phyloP scores from a whole-genome alignment of 495 filamentous ascomycete species.

The Penicillium manginii region DNA sequence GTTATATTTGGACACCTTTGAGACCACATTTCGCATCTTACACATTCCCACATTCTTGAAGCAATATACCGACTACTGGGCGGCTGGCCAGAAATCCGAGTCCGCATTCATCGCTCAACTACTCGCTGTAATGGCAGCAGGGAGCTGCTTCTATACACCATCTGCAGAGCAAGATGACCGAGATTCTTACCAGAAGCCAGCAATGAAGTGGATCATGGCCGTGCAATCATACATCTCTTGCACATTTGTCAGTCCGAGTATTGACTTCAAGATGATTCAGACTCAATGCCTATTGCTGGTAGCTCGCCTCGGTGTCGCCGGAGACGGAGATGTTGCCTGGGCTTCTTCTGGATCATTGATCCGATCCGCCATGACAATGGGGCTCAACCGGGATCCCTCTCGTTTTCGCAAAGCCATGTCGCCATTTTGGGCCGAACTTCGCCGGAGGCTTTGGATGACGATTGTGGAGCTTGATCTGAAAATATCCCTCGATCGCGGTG shows the following conservation, averaged over 20 bases:
- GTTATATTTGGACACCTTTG: conserved; percentile 60
- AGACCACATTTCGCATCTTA: conserved; percentile 59
- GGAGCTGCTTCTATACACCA: conserved; percentile 48
- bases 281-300: conserved; percentile 59
- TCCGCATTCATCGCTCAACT: conserved; percentile 49
- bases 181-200: conserved; percentile 36
- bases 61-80: conserved; percentile 58
- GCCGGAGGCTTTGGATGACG: conserved; percentile 64
- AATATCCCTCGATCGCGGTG: conserved; percentile 57
- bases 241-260: conserved; percentile 54
- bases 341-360: conserved; percentile 57
- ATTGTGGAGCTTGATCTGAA: conserved; percentile 63
- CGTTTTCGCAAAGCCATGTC: conserved; percentile 47
- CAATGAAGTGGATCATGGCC: conserved; percentile 56
- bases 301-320: conserved; percentile 52
- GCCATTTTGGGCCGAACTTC: conserved; percentile 55
- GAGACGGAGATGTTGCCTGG: conserved; percentile 61
- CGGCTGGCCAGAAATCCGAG: conserved; percentile 33
- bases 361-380: conserved; percentile 60
- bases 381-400: conserved; percentile 61
- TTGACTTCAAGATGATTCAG: conserved; percentile 55
- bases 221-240: conserved; percentile 60
- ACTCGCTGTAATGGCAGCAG: conserved; percentile 58
- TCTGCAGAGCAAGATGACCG: conserved; percentile 21
- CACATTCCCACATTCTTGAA: conserved; percentile 59